Conservation (phyloP, 257 asterid genomes). For the Coffea canephora region DNA sequence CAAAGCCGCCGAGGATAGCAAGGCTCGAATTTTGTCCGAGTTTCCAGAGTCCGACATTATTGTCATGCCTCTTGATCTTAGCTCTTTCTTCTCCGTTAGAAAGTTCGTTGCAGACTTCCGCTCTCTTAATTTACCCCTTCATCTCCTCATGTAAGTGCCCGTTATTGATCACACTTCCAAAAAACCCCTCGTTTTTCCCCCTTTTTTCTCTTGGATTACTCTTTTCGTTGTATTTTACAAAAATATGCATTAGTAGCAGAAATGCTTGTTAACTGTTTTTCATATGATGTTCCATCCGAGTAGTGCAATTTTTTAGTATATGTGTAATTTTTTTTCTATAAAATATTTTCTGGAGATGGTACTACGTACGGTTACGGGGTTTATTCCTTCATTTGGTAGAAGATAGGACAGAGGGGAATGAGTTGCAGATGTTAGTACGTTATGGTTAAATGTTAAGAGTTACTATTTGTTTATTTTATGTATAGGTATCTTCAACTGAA, state of each 20-base stretch:
- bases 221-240: neutral
- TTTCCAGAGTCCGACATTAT: slow-evolving; percentile 60
- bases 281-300: too few species aligned
- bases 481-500: neutral
- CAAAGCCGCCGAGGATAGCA: slow-evolving; percentile 80
- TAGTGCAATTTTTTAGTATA: too few species aligned
- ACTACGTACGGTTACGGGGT: neutral
- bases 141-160: slow-evolving; percentile 69
- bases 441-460: neutral
- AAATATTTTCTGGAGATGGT: neutral
- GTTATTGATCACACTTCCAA: neutral
- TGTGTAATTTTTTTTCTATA: neutral
- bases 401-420: neutral
- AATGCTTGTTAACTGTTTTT: too few species aligned
- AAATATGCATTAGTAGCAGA: neutral
- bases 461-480: neutral
- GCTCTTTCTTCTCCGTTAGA: slow-evolving; percentile 67
- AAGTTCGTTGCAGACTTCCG: slow-evolving; percentile 65
- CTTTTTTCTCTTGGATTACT: too few species aligned
- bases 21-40: slow-evolving; percentile 60
- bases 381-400: neutral
- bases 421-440: neutral
- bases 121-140: slow-evolving; percentile 65
- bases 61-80: slow-evolving; percentile 83
- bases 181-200: neutral